A percentile compares a stretch with the other conserved stretches of the same genome.
phyloP scores from a whole-genome alignment of 805 yeast species.

The Candida loeiensis region DNA sequence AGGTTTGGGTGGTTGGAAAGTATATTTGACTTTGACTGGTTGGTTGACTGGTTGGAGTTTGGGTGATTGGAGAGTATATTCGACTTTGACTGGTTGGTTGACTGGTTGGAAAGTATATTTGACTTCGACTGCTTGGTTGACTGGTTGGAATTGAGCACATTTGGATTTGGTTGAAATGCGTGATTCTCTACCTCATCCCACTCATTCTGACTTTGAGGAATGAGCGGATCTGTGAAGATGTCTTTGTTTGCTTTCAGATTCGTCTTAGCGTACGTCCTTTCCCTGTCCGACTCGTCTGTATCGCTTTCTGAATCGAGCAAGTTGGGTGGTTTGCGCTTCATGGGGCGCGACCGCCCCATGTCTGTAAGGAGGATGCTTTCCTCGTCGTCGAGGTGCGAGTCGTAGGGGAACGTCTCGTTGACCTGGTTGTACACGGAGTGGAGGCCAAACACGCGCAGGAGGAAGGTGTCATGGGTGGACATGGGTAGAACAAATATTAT shows the following conservation, averaged over 20 bases:
- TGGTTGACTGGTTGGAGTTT: neutral
- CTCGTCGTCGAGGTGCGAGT: conserved; percentile 5
- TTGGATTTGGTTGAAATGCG: neutral
- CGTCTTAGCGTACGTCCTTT: too few relatives aligned
- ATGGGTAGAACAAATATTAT: too few relatives aligned
- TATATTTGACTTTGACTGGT: neutral
- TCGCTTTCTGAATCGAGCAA: conserved; percentile 8
- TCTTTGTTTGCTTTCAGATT: too few relatives aligned
- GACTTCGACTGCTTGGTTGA: neutral
- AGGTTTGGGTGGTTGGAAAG: neutral
- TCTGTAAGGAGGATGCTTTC: conserved; percentile 9
- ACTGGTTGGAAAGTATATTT: neutral
- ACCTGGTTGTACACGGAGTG: conserved; percentile 42
- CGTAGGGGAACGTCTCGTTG: conserved; percentile 35
- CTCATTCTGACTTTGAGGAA: too few relatives aligned
- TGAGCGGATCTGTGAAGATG: too few relatives aligned
- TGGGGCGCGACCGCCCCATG: conserved; percentile 2
- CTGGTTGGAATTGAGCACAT: too few relatives aligned
- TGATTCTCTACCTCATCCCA: too few relatives aligned
- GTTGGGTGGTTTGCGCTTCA: neutral
- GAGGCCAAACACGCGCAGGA: conserved; percentile 61
- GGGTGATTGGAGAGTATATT: neutral
- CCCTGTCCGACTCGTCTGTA: conserved; percentile 3
- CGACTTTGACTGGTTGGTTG: too few relatives aligned
- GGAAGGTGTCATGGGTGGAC: conserved; percentile 48